Percentiles rank a stretch among this genome's conserved stretches.
Conservation (phyloP, 495 filamentous ascomycete genomes). For the Apodospora peruviana region DNA sequence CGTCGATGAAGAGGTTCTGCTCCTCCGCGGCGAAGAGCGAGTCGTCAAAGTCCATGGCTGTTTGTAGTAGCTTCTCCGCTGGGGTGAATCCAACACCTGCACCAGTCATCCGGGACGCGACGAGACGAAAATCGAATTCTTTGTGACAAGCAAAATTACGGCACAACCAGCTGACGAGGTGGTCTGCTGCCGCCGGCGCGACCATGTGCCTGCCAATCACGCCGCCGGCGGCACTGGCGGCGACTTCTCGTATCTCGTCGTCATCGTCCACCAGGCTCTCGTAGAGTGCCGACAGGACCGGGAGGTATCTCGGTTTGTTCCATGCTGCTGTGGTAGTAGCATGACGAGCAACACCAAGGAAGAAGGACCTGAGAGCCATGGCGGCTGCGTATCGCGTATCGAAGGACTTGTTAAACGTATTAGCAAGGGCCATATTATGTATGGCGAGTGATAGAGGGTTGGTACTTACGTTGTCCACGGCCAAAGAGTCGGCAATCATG, state of each 20-base stretch:
- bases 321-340: too few relatives aligned
- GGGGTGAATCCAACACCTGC: conserved; percentile 20
- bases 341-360: conserved; percentile 2
- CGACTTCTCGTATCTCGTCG: conserved; percentile 70
- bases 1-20: conserved; percentile 84
- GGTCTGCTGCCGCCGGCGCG: conserved; percentile 34
- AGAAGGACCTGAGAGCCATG: conserved; percentile 29
- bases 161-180: conserved; percentile 31
- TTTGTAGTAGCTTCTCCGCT: conserved; percentile 41
- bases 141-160: conserved; percentile 13
- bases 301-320: conserved; percentile 36
- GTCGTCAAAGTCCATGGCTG: conserved; percentile 56
- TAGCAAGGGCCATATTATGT: too few relatives aligned
- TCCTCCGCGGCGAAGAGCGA: conserved; percentile 83
- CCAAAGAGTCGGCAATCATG: conserved; percentile 37
- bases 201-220: conserved; percentile 32
- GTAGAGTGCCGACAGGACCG: conserved; percentile 45
- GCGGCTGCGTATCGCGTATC: conserved; percentile 58
- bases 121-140: conserved; percentile 29
- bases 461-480: conserved; percentile 41
- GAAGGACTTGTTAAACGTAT: conserved; percentile 53
- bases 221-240: conserved; percentile 41
- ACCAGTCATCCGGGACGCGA: conserved; percentile 30
- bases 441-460: too few relatives aligned
- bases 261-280: conserved; percentile 78